Evolutionary conservation across 2,329 filamentous ascomycete genomes (phyloP), one percentile per base, ranked within the genome.

Genomic region (Cercospora nicotianae): DNA sequence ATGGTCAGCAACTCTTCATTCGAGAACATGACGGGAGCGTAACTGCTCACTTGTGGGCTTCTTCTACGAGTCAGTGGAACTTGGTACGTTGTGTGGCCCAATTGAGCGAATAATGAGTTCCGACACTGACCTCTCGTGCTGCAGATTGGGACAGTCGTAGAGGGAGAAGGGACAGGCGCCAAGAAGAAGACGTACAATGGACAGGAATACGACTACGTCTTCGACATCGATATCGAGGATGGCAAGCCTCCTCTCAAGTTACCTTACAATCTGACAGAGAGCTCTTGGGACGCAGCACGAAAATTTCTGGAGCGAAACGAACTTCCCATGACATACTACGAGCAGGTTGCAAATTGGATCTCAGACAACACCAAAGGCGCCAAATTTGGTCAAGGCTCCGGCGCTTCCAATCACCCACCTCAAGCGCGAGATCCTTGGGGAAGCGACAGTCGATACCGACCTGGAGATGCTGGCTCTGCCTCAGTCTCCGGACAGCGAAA

Each of bases 151-250:
- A 96, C 93, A 0, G 94, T 99, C 0, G 95, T 98, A 74, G 88
- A 93, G 3, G 91, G 91, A 5, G 93, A 91, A 42, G 96, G 93
- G 77, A 92, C 89, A 72, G 91, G 92, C 10, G 88, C 88, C 67
- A 60, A 64, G 9, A 93, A 94, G 80, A 87, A 88, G 7, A 85
- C 89, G 67, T 90, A 94, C 77, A 84, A 91, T 1, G 94, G 94
- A 33, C 88, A 96, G 77, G 91, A 94, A 69, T 99, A 96, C 78
- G 95, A 99, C 77, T 97, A 91, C 75, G 94, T 99, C 8, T 98
- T 98, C 73, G 94, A 97, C 76, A 94, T 97, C 28, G 94, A 97
- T 74, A 96, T 97, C 70, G 92, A 97, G 78, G 94, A 97, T 75
- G 94, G 93, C 63, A 94, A 96, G 76, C 94, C 94, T 12, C 89